These are phyloP conservation scores for Sorghum bicolor DNA, from an alignment of 176 grass and related monocot genomes.

Conservation along the genomic window Sorghum_bicolor_NCBIv3 NC_012873.2:67036001-67036500, in stretches of 20 bases:
- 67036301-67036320: slow-evolving; percentile 34
- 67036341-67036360: slow-evolving; percentile 10
- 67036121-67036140: not conserved
- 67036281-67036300: slow-evolving; percentile 43
- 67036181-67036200: not conserved
- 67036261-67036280: not conserved
- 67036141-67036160: not conserved
- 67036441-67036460: slow-evolving; percentile 23
- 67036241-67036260: not conserved
- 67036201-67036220: not conserved
- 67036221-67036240: not conserved
- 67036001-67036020: no score
- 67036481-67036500: slow-evolving; percentile 9
- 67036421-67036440: slow-evolving; percentile 27
- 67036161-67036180: not conserved
- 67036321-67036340: not conserved
- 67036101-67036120: not conserved
- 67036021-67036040: not conserved
- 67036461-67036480: not conserved
- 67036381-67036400: slow-evolving; percentile 30
- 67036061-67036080: not conserved
- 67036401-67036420: slow-evolving; percentile 40
- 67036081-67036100: not conserved
- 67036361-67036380: slow-evolving; percentile 44
- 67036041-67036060: not conserved